Evolutionary conservation across 2,329 filamentous ascomycete species (phyloP), one percentile per base, ranked within the genome.

Genomic region (Dryadomyces quercivorus): DNA sequence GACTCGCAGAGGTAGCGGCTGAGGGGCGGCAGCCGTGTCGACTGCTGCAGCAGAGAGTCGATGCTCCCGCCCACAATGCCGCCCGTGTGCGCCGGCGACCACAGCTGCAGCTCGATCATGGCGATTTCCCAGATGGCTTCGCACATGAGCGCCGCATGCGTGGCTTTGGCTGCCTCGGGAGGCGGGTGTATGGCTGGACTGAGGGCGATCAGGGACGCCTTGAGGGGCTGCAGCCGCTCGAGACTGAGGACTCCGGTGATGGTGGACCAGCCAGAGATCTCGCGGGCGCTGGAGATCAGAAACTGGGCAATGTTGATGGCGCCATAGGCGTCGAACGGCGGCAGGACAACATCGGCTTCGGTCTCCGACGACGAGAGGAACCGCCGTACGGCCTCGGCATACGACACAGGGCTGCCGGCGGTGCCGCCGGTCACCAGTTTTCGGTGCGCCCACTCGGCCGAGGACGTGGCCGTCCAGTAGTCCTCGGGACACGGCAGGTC

Each of bases 251-350:
- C 64, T 1, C 69, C 69, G 0, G 69, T 71, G 66, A 72, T 72
- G 3, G 68, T 68, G 5, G 67, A 70, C 69, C 69, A 72, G 26
- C 70, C 69, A 1, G 69, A 71, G 45, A 70, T 65, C 51, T 72
- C 69, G 4, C 69, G 65, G 2, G 69, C 68, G 55, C 68, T 70
- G 5, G 69, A 72, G 15, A 70, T 64, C 10, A 72, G 59, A 49
- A 72, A 72, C 22, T 71, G 68, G 1, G 68, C 64, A 34, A 72
- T 67, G 51, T 70, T 72, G 54, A 71, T 67, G 5, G 69, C 68
- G 3, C 70, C 70, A 51, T 70, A 72, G 0, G 68, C 64, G 50
- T 71, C 69, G 38, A 72, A 72, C 1, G 59, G 16, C 1, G 68
- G 65, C 13, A 71, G 58, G 1, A 62, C 59, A 26, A 18, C 55